Conservation (phyloP, 768 basidiomycete genomes). For the Paxillus involutus region DNA sequence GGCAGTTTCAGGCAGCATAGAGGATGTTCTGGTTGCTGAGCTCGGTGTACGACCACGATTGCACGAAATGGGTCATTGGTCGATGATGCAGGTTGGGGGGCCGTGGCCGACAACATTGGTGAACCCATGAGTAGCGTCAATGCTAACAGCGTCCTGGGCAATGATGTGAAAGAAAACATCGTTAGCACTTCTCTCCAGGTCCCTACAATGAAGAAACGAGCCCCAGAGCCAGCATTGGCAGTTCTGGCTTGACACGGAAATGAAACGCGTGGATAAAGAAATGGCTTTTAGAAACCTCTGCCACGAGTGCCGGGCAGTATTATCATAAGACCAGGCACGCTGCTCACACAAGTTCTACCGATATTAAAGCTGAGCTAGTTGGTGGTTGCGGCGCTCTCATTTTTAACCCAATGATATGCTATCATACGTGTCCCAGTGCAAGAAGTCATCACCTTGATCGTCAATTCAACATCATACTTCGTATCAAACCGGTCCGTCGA, state of each 20-base stretch:
- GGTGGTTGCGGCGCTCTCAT: too few species aligned
- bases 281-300: too few species aligned
- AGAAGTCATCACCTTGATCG: background rate
- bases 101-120: slow-evolving; percentile 28
- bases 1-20: slow-evolving; percentile 68
- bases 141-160: slow-evolving; percentile 22
- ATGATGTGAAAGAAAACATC: slow-evolving; percentile 5
- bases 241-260: slow-evolving; percentile 3
- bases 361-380: too few species aligned
- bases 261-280: background rate
- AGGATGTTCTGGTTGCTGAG: slow-evolving; percentile 48
- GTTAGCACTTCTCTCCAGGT: background rate
- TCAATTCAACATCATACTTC: background rate
- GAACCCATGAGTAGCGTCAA: slow-evolving; percentile 39
- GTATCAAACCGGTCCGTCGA: background rate
- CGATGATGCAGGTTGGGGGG: slow-evolving; percentile 35
- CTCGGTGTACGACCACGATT: slow-evolving; percentile 48
- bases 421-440: too few species aligned
- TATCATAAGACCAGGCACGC: too few species aligned
- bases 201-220: slow-evolving; percentile 1
- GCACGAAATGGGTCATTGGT: slow-evolving; percentile 62
- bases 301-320: too few species aligned
- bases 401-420: too few species aligned
- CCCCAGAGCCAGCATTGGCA: slow-evolving; percentile 8
- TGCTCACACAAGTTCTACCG: too few species aligned